These are phyloP conservation scores for Apostasia ramifera DNA, from an alignment of 106 monocot species.

Conservation along the genomic window DNA sequence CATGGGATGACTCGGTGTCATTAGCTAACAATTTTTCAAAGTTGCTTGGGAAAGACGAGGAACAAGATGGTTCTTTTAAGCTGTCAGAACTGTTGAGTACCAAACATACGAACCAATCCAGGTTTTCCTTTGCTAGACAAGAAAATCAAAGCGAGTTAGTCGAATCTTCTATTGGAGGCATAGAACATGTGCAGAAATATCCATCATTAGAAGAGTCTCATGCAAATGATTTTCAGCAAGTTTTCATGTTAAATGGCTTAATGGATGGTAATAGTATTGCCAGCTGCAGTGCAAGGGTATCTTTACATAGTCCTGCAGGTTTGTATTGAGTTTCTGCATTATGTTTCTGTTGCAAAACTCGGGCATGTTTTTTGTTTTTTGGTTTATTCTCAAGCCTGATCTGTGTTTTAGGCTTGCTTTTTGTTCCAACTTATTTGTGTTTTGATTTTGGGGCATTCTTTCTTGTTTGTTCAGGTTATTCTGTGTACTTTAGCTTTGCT, in stretches of 20 bases:
- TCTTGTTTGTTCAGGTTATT: too few species aligned
- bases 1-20: conserved; percentile 24
- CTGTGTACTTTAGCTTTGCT: too few species aligned
- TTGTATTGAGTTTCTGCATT: neutral
- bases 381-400: too few species aligned
- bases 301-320: conserved; percentile 26
- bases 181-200: conserved; percentile 8
- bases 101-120: conserved; percentile 13
- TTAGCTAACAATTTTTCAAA: conserved; percentile 16
- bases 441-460: too few species aligned
- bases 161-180: conserved; percentile 12
- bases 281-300: neutral
- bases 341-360: neutral
- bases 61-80: conserved; percentile 6
- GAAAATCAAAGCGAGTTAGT: conserved; percentile 27
- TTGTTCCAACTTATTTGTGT: too few species aligned
- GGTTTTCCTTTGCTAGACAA: conserved; percentile 65
- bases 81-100: conserved; percentile 6
- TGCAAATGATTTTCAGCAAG: conserved; percentile 19
- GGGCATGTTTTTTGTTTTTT: neutral
- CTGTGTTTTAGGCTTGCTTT: too few species aligned
- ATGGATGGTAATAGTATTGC: neutral
- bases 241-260: conserved; percentile 8
- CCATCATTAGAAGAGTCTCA: conserved; percentile 10
- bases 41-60: conserved; percentile 12